phyloP scores from a whole-genome alignment of 371 early-diverging fungal species.

The Smittium culicis region DNA sequence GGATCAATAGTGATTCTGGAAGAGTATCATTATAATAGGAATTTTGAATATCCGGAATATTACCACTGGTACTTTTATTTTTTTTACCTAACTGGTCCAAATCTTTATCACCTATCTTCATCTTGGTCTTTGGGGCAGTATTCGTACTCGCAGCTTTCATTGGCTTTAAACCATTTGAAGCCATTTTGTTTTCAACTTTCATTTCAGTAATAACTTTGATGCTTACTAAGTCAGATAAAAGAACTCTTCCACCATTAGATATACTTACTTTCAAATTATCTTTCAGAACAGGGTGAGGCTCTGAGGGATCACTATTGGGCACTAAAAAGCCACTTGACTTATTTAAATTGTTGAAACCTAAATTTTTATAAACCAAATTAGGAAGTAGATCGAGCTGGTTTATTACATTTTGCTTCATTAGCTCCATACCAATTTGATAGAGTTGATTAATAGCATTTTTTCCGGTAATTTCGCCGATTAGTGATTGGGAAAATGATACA shows the following conservation, averaged over 20 bases:
- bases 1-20: too few relatives aligned
- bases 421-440: background rate
- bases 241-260: constrained; percentile 9
- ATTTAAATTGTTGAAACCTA: background rate
- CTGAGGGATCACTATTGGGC: too few relatives aligned
- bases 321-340: too few relatives aligned
- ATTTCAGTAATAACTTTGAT: too few relatives aligned
- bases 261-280: too few relatives aligned
- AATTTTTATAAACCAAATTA: background rate
- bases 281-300: too few relatives aligned
- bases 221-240: constrained; percentile 8
- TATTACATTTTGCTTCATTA: constrained; percentile 1
- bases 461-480: background rate
- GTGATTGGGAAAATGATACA: background rate
- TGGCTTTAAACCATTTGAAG: constrained; percentile 24
- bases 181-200: too few relatives aligned
- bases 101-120: constrained; percentile 12
- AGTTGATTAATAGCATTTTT: background rate
- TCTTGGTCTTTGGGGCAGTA: background rate
- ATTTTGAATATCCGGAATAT: constrained; percentile 7
- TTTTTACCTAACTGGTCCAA: constrained; percentile 13
- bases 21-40: too few relatives aligned
- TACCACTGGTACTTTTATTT: constrained; percentile 6
- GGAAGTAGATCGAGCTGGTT: background rate
- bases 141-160: constrained; percentile 23